phyloP scores from a whole-genome alignment of 768 basidiomycete species.

The Phylloporus scabripes region DNA sequence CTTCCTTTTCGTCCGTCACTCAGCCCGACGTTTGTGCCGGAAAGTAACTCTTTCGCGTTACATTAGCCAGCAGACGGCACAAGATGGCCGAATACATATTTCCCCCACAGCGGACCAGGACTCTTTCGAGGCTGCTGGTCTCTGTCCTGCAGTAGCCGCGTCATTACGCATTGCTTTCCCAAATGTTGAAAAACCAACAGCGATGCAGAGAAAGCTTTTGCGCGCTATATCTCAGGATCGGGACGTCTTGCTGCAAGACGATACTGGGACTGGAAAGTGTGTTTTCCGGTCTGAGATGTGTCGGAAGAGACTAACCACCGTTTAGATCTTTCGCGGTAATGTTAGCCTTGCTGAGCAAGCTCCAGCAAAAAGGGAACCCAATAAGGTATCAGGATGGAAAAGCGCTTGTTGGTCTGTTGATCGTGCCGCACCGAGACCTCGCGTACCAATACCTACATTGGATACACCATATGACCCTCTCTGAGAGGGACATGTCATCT shows the following conservation, averaged over 20 bases:
- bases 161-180: conserved; percentile 60
- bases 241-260: conserved; percentile 63
- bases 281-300: conserved; percentile 20
- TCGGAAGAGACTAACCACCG: conserved; percentile 2
- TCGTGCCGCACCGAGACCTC: conserved; percentile 72
- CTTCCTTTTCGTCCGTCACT: conserved; percentile 10
- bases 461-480: conserved; percentile 47
- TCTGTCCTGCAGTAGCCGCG: conserved; percentile 43
- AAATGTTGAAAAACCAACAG: conserved; percentile 50
- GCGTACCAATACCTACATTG: conserved; percentile 63
- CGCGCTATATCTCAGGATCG: conserved; percentile 50
- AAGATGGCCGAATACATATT: neutral
- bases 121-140: conserved; percentile 49
- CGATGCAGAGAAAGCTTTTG: conserved; percentile 55
- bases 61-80: conserved; percentile 23
- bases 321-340: conserved; percentile 67
- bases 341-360: conserved; percentile 59
- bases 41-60: conserved; percentile 20
- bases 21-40: conserved; percentile 17
- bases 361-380: conserved; percentile 26
- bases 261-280: conserved; percentile 78
- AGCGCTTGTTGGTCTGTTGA: conserved; percentile 49
- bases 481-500: conserved; percentile 27
- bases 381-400: conserved; percentile 15
- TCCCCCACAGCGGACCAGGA: conserved; percentile 1